These are phyloP conservation scores for Talaromyces sp. DNA, from an alignment of 2,329 filamentous ascomycete species.

Conservation along the genomic window DNA sequence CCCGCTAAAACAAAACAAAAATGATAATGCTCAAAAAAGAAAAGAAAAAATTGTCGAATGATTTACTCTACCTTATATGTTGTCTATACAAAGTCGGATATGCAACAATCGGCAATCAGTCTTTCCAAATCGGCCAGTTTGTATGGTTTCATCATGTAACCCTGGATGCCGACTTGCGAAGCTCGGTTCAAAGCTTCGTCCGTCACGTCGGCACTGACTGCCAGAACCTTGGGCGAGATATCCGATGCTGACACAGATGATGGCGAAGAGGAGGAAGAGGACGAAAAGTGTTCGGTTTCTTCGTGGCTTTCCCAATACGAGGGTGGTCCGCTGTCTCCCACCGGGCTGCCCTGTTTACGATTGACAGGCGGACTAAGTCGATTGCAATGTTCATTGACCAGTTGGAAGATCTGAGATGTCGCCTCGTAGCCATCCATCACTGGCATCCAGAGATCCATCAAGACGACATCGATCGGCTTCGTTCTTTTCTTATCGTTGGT, in stretches of 20 bases:
- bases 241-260: conserved; percentile 26
- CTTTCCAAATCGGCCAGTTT: conserved; percentile 59
- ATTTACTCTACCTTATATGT: neutral
- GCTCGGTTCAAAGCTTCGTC: conserved; percentile 59
- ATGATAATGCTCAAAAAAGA: neutral
- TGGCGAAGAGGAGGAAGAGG: conserved; percentile 4
- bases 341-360: conserved; percentile 6
- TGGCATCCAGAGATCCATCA: conserved; percentile 78
- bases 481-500: conserved; percentile 19
- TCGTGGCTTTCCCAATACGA: conserved; percentile 7
- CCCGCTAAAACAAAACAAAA: neutral
- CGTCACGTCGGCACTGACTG: conserved; percentile 64
- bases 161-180: conserved; percentile 60
- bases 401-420: conserved; percentile 56
- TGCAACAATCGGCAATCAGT: conserved; percentile 50
- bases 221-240: conserved; percentile 49
- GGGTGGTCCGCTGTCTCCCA: neutral
- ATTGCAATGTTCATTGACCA: conserved; percentile 39
- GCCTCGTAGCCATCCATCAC: conserved; percentile 69
- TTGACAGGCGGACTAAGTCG: conserved; percentile 16
- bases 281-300: conserved; percentile 6
- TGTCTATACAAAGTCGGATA: neutral
- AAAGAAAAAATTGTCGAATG: neutral
- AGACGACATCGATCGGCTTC: conserved; percentile 56
- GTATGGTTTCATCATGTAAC: conserved; percentile 66